Evolutionary conservation across 805 yeast species (phyloP).

Genomic region (Grigorovia yakushimaensis): DNA sequence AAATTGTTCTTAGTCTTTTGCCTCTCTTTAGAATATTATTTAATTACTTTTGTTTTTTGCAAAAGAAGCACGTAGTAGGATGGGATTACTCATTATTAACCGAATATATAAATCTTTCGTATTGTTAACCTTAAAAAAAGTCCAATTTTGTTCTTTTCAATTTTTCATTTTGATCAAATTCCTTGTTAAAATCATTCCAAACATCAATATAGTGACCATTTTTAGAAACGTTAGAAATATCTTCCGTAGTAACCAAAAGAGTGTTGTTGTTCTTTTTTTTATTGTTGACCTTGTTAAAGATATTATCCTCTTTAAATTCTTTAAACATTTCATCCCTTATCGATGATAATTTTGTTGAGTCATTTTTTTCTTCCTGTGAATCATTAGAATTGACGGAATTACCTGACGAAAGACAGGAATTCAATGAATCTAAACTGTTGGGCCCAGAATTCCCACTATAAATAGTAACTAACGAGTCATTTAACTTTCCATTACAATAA

Average conservation of each 20-base stretch:
- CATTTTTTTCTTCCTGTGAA: neutral
- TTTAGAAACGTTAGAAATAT: neutral
- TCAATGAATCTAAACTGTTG: neutral
- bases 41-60: no score
- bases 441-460: neutral
- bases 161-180: neutral
- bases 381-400: neutral
- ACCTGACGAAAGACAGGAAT: neutral
- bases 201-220: neutral
- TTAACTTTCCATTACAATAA: neutral
- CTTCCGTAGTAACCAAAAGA: neutral
- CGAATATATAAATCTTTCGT: neutral
- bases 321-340: constrained; percentile 20
- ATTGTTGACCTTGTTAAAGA: neutral
- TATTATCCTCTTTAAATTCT: constrained; percentile 9
- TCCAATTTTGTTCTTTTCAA: neutral
- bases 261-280: neutral
- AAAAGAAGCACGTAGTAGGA: no score
- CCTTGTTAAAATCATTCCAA: neutral
- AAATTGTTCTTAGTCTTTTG: no score
- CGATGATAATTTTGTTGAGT: constrained; percentile 3
- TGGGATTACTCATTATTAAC: no score
- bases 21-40: no score
- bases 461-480: neutral
- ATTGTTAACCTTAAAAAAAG: neutral